These are phyloP conservation scores for Suillus subluteus DNA, from an alignment of 768 basidiomycete species.

Conservation along the genomic window DNA sequence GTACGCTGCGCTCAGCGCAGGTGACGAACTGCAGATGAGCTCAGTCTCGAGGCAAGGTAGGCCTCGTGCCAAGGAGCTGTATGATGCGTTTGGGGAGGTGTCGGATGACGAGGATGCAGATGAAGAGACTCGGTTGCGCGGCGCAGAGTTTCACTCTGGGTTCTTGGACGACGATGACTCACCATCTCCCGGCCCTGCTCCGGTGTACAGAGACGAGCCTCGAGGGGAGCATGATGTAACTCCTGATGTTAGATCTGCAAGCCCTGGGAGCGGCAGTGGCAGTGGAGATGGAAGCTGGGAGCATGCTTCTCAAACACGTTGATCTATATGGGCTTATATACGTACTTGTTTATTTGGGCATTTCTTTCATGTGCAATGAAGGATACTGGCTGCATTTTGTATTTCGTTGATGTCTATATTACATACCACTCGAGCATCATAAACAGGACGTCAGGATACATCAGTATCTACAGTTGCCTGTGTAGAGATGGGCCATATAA, in stretches of 20 bases:
- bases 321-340: slow-evolving; percentile 1
- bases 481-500: background rate
- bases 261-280: slow-evolving; percentile 45
- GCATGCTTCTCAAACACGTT: slow-evolving; percentile 54
- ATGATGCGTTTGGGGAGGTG: slow-evolving; percentile 94
- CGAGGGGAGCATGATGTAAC: slow-evolving; percentile 22
- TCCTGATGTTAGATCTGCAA: slow-evolving; percentile 25
- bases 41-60: slow-evolving; percentile 53
- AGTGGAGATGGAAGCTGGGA: slow-evolving; percentile 79
- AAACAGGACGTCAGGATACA: background rate
- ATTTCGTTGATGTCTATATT: background rate
- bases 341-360: background rate
- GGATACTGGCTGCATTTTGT: background rate
- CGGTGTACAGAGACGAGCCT: slow-evolving; percentile 60
- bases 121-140: slow-evolving; percentile 68
- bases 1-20: slow-evolving; percentile 63
- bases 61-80: slow-evolving; percentile 82
- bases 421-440: background rate
- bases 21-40: slow-evolving; percentile 80
- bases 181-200: slow-evolving; percentile 32
- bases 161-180: slow-evolving; percentile 82
- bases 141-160: slow-evolving; percentile 70
- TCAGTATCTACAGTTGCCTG: background rate
- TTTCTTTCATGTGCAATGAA: background rate
- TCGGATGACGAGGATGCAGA: slow-evolving; percentile 82